Percentiles rank a stretch among this genome's conserved stretches.
Evolutionary conservation across 306 rosid genomes (phyloP).

Genomic region (Glycine tomentella): DNA sequence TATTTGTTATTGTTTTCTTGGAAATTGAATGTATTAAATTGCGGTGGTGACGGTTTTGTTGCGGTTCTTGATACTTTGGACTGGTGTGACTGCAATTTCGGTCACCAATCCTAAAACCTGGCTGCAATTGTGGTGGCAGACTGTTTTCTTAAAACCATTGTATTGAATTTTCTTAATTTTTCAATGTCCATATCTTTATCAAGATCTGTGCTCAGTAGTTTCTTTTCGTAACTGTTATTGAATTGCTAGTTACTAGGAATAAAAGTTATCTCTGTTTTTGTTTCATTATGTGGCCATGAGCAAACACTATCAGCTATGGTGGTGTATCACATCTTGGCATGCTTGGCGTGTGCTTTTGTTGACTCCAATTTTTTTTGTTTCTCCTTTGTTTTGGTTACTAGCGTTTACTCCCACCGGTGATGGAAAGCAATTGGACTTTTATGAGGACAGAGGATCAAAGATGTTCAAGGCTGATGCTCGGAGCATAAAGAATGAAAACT

Average conservation of each 20-base stretch:
- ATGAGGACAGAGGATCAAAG: conserved; percentile 81
- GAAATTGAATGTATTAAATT: background rate
- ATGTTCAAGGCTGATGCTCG: conserved; percentile 61
- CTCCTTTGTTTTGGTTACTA: conserved; percentile 60
- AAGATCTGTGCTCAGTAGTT: conserved; percentile 16
- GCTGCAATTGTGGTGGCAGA: background rate
- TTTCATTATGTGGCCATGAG: conserved; percentile 22
- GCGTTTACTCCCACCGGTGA: conserved; percentile 70
- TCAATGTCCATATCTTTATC: background rate
- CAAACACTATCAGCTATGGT: conserved; percentile 41
- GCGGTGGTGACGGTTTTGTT: background rate
- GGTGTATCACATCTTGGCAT: conserved; percentile 47
- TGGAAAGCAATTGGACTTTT: conserved; percentile 87
- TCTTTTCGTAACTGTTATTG: conserved; percentile 4
- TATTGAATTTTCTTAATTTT: conserved; percentile 20
- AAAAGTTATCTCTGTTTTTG: conserved; percentile 34
- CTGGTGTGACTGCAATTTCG: too few relatives aligned
- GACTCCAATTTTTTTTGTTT: conserved; percentile 55
- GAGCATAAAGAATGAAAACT: conserved; percentile 64
- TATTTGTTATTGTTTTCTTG: background rate
- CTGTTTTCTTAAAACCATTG: background rate
- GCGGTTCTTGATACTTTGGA: background rate
- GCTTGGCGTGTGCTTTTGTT: conserved; percentile 57
- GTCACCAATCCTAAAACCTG: background rate
- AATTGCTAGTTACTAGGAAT: conserved; percentile 6